A percentile compares a stretch with the other conserved stretches of the same genome.
Evolutionary conservation across 768 basidiomycete genomes (phyloP).

Genomic region (Suillus luteus): DNA sequence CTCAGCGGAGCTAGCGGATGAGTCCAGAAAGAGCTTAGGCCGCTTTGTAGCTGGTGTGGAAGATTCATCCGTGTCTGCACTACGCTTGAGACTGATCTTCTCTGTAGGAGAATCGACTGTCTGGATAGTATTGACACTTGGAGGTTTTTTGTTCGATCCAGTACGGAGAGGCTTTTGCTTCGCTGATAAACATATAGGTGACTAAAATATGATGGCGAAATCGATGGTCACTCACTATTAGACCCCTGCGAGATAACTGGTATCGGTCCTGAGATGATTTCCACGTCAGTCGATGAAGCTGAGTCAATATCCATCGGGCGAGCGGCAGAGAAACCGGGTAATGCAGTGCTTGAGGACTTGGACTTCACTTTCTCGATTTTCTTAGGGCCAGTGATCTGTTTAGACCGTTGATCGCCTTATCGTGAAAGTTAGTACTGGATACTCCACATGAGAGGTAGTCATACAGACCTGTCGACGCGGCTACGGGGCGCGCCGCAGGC

Average conservation of each 20-base stretch:
- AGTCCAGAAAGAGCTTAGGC: not conserved
- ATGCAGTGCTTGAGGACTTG: conserved; percentile 1
- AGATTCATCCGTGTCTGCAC: not conserved
- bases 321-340: not conserved
- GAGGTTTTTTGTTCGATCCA: not conserved
- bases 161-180: not conserved
- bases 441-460: not conserved
- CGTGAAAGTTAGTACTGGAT: not conserved
- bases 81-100: conserved; percentile 4
- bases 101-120: not conserved
- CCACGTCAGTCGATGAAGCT: conserved; percentile 7
- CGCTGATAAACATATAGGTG: not conserved
- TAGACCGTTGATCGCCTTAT: not conserved
- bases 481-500: not conserved
- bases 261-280: conserved; percentile 2
- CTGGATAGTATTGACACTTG: not conserved
- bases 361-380: conserved; percentile 2
- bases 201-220: not conserved
- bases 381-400: not conserved
- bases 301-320: conserved; percentile 4
- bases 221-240: not conserved
- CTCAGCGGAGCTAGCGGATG: not conserved
- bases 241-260: not conserved
- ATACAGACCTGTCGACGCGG: not conserved
- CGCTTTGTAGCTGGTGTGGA: not conserved